Base-by-base conservation (phyloP, 2,329 filamentous ascomycete species). In the Colletotrichum cordylinicola region DNA sequence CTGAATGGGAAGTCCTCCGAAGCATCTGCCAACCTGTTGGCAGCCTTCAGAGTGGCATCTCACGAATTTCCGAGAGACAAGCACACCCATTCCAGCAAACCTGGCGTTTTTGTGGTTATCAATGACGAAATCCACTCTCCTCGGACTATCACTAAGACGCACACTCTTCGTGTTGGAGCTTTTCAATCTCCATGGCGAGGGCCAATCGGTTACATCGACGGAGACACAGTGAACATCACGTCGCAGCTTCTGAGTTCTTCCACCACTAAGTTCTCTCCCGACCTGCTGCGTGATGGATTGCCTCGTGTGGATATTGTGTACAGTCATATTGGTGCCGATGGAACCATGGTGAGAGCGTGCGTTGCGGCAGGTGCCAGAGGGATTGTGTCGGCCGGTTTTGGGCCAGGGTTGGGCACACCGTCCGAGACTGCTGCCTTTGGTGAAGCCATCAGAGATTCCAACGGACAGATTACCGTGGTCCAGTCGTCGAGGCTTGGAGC, bases 91-190 rank as follows among this genome's bases (percentile, higher is more conserved):
- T 4, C 16, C 37, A 31, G 60, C 4, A 24, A 8, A 4, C 35
- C 60, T 6, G 67, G 60, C 5, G 72, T 74, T 7, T 12, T 67
- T 7, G 72, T 74, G 29, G 72, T 74, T 2, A n/a, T 55, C 4
- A 71, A 74, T n/a, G 48, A 72, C 13, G 67, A 74, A 24, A 66
- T 74, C 13, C 72, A 74, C 16, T 60, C 61, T 7, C 72, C 67
- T 9, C 67, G 72, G 7, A 12, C 18, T 5, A 67, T 74, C 4
- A 67, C 68, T 4, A 74, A 74, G 61, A 66, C 72, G 9, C 68
- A 74, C 21, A 74, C 72, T n/a, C 60, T 66, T 16, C 48, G 43
- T 9, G 67, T 71, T 15, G 72, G 52, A 4, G 68, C 72, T 16
- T 74, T 74, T 24, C 37, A 39, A n/a, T 74, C 68, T 1, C 72